Evolutionary conservation across 495 filamentous ascomycete genomes (phyloP), one percentile per base, ranked within the genome.

Genomic region (Neurospora sp.): DNA sequence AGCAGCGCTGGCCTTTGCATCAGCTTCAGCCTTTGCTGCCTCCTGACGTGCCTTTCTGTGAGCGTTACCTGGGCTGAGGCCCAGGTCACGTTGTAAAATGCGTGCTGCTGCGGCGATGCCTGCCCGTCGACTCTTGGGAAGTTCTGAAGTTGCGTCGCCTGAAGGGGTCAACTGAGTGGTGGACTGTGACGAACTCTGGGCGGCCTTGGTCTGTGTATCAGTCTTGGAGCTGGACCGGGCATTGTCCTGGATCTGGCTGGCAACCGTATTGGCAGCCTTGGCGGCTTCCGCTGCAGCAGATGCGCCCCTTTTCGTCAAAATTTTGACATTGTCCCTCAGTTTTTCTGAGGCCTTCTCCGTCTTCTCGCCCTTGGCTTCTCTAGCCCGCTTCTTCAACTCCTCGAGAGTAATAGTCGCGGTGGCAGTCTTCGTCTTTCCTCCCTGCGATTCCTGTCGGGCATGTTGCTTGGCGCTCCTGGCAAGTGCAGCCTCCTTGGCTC

Each of bases 41-140:
- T 87, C 81, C 74, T 86, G 81, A 40, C 85, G 83, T 12, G 86
- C 85, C 77, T 84, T 85, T 35, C 87, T 81, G 76, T 88, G 86
- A 11, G 86, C 85, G 69, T 85, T 88, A 71, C 88, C 87, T 7
- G 88, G 87, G 62, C 89, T 89, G n/a, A 98, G 86, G 20, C 95
- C 96, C 20, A 97, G 85, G 81, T 98, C 96, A 18, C 94, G 90
- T 77, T 97, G 94, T 31, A 98, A 82, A 73, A 98, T 97, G 66
- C 90, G 90, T 20, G 93, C 93, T 6, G 93, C 94, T 35, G 88
- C 90, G 39, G 90, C 88, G 42, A 89, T 91, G 75, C 89, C 92
- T 10, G 92, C 92, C 74, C 93, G 88, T 44, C 86, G 81, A 71
- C 82, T 85, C 83, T 84, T 83, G 12, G 82, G 74, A 31, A 82